phyloP scores from a whole-genome alignment of 805 yeast genomes.

The Metschnikowia hibisci region DNA sequence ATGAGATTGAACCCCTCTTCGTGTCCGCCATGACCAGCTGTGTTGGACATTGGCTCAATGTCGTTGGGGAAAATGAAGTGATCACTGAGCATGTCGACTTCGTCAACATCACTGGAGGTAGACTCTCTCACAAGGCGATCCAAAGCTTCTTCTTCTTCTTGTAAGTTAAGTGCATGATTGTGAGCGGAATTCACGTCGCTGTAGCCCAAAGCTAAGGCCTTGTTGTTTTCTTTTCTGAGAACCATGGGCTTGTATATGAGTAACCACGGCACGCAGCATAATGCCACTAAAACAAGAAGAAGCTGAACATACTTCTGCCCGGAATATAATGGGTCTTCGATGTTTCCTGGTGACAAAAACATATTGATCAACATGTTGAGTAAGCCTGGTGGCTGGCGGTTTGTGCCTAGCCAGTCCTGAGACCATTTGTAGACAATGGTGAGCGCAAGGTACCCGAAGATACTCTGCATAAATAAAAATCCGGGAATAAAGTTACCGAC shows the following conservation, averaged over 20 bases:
- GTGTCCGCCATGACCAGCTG: constrained; percentile 29
- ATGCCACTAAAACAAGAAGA: constrained; percentile 52
- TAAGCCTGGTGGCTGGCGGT: constrained; percentile 64
- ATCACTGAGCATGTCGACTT: constrained; percentile 18
- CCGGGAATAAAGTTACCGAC: constrained; percentile 75
- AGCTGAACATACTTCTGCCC: constrained; percentile 64
- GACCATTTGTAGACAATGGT: constrained; percentile 72
- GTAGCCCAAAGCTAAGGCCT: constrained; percentile 32
- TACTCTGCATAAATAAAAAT: constrained; percentile 68
- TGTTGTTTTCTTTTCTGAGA: constrained; percentile 34
- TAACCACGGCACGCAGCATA: constrained; percentile 73
- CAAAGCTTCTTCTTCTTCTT: constrained; percentile 38
- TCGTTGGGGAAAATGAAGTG: constrained; percentile 33
- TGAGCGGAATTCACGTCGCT: constrained; percentile 32
- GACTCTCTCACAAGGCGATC: constrained; percentile 10
- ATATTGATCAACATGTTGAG: constrained; percentile 72
- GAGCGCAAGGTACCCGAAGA: constrained; percentile 67
- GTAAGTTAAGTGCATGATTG: constrained; percentile 29
- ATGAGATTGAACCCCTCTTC: constrained; percentile 46
- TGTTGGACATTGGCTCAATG: constrained; percentile 30
- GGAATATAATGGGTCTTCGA: constrained; percentile 61
- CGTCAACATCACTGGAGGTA: constrained; percentile 8
- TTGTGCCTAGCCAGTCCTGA: constrained; percentile 63
- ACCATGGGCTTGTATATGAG: constrained; percentile 60
- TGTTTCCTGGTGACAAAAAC: constrained; percentile 69